A percentile compares a stretch with the other conserved stretches of the same genome.
Evolutionary conservation across 768 basidiomycete genomes (phyloP).

Genomic region (Favolaschia claudopus): DNA sequence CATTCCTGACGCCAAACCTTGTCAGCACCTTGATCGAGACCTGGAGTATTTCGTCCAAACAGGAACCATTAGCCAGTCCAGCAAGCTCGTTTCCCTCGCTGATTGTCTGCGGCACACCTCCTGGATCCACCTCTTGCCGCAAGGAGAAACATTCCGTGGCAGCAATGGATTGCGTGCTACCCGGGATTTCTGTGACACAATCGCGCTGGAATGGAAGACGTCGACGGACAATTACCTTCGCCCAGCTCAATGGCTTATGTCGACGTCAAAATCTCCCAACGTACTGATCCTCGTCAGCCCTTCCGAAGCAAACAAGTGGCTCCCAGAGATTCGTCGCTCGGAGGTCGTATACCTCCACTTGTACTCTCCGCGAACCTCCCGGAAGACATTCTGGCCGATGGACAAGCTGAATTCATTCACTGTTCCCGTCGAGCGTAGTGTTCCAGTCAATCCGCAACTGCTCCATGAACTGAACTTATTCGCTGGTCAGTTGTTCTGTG

Average conservation of each 20-base stretch:
- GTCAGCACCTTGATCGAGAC: slow-evolving; percentile 36
- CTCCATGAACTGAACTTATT: slow-evolving; percentile 16
- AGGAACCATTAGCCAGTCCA: slow-evolving; percentile 38
- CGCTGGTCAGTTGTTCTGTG: slow-evolving; percentile 15
- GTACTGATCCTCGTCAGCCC: slow-evolving; percentile 48
- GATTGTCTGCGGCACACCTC: too few species aligned
- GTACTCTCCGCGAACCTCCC: slow-evolving; percentile 51
- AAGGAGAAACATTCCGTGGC: slow-evolving; percentile 27
- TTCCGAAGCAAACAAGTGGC: slow-evolving; percentile 45
- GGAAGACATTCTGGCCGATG: too few species aligned
- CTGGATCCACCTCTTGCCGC: too few species aligned
- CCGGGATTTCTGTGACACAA: slow-evolving; percentile 43
- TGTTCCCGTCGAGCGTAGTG: not conserved
- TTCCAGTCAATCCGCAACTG: not conserved
- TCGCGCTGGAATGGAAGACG: slow-evolving; percentile 23
- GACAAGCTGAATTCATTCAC: slow-evolving; percentile 9
- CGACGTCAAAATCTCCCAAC: slow-evolving; percentile 11
- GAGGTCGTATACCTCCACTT: slow-evolving; percentile 46
- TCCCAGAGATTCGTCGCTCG: slow-evolving; percentile 42
- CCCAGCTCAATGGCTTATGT: slow-evolving; percentile 54
- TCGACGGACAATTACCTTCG: slow-evolving; percentile 42
- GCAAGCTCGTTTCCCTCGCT: slow-evolving; percentile 33
- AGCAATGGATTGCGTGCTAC: slow-evolving; percentile 38
- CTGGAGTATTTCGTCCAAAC: slow-evolving; percentile 36
- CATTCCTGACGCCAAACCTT: slow-evolving; percentile 37